Conservation (phyloP, 139 green algal species). For the Chara braunii region DNA sequence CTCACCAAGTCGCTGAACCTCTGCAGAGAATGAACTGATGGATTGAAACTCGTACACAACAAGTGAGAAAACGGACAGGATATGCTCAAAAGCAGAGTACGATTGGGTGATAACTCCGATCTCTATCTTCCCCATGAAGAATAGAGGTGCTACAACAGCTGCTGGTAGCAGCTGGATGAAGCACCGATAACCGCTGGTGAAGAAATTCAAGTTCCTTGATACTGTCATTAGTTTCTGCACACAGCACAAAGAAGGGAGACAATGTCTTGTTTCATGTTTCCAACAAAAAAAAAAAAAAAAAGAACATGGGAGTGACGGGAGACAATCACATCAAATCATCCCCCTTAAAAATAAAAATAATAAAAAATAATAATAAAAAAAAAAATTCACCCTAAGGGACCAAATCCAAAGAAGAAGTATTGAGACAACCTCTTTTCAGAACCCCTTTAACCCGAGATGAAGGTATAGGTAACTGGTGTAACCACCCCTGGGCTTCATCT, state of each 20-base stretch:
- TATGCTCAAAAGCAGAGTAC: constrained; percentile 89
- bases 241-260: constrained; percentile 14
- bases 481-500: too few relatives aligned
- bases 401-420: too few relatives aligned
- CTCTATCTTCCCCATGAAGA: constrained; percentile 91
- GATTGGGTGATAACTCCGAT: constrained; percentile 98
- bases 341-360: too few relatives aligned
- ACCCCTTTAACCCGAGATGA: too few relatives aligned
- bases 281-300: too few relatives aligned
- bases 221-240: constrained; percentile 62
- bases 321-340: too few relatives aligned
- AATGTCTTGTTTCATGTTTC: too few relatives aligned
- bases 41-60: constrained; percentile 94
- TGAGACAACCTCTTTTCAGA: too few relatives aligned
- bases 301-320: too few relatives aligned
- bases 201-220: constrained; percentile 90
- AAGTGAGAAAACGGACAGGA: constrained; percentile 85
- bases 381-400: too few relatives aligned
- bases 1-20: constrained; percentile 52
- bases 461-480: too few relatives aligned
- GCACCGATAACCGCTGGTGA: constrained; percentile 89
- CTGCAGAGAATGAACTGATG: constrained; percentile 78
- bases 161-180: constrained; percentile 89
- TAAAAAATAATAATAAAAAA: too few relatives aligned
- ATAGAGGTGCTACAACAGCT: constrained; percentile 93